Percentiles rank a stretch among this genome's conserved stretches.
These are phyloP conservation scores for Aureobasidium sp. DNA, from an alignment of 2,329 filamentous ascomycete species.

Conservation along the genomic window DNA sequence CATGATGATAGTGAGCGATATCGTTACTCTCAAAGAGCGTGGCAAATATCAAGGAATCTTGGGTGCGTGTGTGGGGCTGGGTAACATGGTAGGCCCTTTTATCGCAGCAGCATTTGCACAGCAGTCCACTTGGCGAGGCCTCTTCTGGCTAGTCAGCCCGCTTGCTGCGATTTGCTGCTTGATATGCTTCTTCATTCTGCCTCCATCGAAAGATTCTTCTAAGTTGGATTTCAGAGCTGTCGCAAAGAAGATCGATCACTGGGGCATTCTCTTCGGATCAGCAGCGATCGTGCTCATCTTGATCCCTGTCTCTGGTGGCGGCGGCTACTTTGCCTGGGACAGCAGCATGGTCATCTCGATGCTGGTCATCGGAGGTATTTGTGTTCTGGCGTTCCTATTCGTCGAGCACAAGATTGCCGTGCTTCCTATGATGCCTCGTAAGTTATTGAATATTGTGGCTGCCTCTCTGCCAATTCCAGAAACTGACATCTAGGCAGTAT, in stretches of 20 bases:
- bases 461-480: background rate
- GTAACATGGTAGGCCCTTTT: slow-evolving; percentile 40
- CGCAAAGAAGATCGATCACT: slow-evolving; percentile 50
- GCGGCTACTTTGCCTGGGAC: slow-evolving; percentile 41
- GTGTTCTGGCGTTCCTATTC: slow-evolving; percentile 41
- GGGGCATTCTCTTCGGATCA: slow-evolving; percentile 47
- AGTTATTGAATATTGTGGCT: background rate
- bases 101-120: slow-evolving; percentile 38
- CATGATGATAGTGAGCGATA: slow-evolving; percentile 55
- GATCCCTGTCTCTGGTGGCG: slow-evolving; percentile 54
- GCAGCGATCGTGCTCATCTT: slow-evolving; percentile 51
- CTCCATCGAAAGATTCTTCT: slow-evolving; percentile 44
- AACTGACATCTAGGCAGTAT: background rate
- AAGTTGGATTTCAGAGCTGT: slow-evolving; percentile 37
- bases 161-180: slow-evolving; percentile 39
- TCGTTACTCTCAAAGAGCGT: slow-evolving; percentile 50
- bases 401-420: slow-evolving; percentile 47
- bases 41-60: slow-evolving; percentile 44
- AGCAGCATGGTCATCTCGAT: slow-evolving; percentile 52
- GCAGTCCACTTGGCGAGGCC: slow-evolving; percentile 35
- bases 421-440: slow-evolving; percentile 42
- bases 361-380: slow-evolving; percentile 42
- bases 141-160: slow-evolving; percentile 46
- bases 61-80: slow-evolving; percentile 35
- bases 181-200: slow-evolving; percentile 37